Evolutionary conservation across 1,284 basidiomycete genomes (phyloP), one percentile per base, ranked within the genome.

Genomic region (Apiotrichum akiyoshidainum): DNA sequence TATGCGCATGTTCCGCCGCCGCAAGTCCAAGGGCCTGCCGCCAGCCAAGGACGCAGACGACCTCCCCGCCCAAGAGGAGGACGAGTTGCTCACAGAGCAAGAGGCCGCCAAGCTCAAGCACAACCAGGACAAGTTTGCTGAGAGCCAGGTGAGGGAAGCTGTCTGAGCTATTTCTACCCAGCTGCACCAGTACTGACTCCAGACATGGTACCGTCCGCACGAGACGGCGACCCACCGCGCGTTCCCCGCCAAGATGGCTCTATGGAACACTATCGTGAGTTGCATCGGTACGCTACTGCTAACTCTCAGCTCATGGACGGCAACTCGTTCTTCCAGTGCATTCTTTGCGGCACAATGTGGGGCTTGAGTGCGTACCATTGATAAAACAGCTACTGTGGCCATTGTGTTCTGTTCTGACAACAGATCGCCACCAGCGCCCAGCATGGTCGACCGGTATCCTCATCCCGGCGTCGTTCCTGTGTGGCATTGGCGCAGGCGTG

Each of bases 201-300:
- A 89, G 77, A 91, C 89, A 0, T 94, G 90, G 89, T 94, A 94
- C 75, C 81, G 88, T 44, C 85, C 90, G 9, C 89, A 92, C 74
- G 90, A 88, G 44, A 92, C 89, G 6, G 86, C 87, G 56, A 92
- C 91, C 0, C 90, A 93, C 73, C 80, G 86, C 51, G 89, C 90
- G 7, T 92, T 92, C 73, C 87, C 88, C 8, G 88, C 90, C 71
- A 83, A 82, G 83, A 86, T 75, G 70, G 81, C 66, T 26, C 55
- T 79, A 19, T 75, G 71, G 70, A 78, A 77, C 55, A 76, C 74
- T 2, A 67, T 75, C 14, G 71, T 74, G 52, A 50, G 71, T 69
- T 1, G n/a, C 13, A 14, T 10, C 22, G 41, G n/a, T 21, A 46
- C 59, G 45, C 49, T 50, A 31, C 7, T 22, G 35, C 21, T 53